Evolutionary conservation across 192 early-diverging fungal species (phyloP).

Genomic region (Gigaspora rosea): DNA sequence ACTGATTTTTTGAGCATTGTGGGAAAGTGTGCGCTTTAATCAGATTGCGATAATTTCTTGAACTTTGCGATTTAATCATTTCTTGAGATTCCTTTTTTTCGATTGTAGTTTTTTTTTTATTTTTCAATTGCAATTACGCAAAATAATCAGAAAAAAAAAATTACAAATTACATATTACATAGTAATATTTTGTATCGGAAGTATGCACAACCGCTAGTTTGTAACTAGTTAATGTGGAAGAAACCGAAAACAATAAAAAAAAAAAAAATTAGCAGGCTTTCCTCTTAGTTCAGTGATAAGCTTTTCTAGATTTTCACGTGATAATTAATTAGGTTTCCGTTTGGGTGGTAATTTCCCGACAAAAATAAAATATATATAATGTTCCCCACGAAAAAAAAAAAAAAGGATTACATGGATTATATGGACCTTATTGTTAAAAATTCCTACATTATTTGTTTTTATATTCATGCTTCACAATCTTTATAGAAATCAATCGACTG

Average conservation of each 20-base stretch:
- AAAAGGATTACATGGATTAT: neutral
- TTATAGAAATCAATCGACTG: conserved; percentile 6
- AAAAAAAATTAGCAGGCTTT: neutral
- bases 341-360: neutral
- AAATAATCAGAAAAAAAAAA: neutral
- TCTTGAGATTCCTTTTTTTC: neutral
- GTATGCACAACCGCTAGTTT: neutral
- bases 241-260: conserved; percentile 1
- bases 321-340: neutral
- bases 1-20: neutral
- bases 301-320: conserved; percentile 7
- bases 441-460: conserved; percentile 4
- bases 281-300: neutral
- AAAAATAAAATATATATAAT: neutral
- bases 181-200: neutral
- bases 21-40: neutral
- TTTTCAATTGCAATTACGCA: neutral
- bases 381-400: neutral
- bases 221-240: neutral
- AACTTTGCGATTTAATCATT: neutral
- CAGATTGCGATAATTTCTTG: neutral
- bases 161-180: neutral
- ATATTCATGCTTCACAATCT: neutral
- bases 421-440: neutral
- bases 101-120: neutral